Evolutionary conservation across 257 asterid species (phyloP), one percentile per base, ranked within the genome.

Genomic region (Jasminum sambac): DNA sequence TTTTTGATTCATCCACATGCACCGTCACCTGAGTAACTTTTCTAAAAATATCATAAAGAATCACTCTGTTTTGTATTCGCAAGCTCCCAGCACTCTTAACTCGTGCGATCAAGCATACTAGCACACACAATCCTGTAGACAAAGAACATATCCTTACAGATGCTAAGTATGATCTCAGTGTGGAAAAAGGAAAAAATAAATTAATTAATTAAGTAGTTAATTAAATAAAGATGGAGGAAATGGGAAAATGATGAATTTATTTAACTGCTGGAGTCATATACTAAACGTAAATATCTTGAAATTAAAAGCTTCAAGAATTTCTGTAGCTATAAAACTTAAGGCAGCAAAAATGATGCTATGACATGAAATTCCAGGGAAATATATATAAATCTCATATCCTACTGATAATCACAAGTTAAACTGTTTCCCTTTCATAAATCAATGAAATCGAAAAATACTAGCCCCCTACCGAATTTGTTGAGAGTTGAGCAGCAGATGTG

Each of bases 131-230:
- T 8, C n/a, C 55, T 25, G 12, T 50, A 46, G 61, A 74, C 11
- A 78, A 43, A 77, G 14, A n/a, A 12, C 19, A 36, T 11, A 23
- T 16, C 70, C 44, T 14, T 30, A 38, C 19, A 38, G 70, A n/a
- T n/a, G n/a, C n/a, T n/a, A n/a, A n/a, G n/a, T n/a, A n/a, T n/a
- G n/a, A n/a, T n/a, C n/a, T n/a, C n/a, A n/a, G n/a, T n/a, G n/a
- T n/a, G n/a, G n/a, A n/a, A n/a, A n/a, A n/a, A n/a, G n/a, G n/a
- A n/a, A n/a, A n/a, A n/a, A n/a, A n/a, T n/a, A n/a, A n/a, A n/a
- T n/a, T n/a, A n/a, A n/a, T n/a, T n/a, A n/a, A n/a, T n/a, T n/a
- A n/a, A n/a, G n/a, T n/a, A n/a, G n/a, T n/a, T n/a, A n/a, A n/a
- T n/a, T n/a, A n/a, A n/a, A n/a, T n/a, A n/a, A n/a, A n/a, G n/a